Base-by-base conservation (phyloP, 257 asterid genomes). In the Solanum sitiens region DNA sequence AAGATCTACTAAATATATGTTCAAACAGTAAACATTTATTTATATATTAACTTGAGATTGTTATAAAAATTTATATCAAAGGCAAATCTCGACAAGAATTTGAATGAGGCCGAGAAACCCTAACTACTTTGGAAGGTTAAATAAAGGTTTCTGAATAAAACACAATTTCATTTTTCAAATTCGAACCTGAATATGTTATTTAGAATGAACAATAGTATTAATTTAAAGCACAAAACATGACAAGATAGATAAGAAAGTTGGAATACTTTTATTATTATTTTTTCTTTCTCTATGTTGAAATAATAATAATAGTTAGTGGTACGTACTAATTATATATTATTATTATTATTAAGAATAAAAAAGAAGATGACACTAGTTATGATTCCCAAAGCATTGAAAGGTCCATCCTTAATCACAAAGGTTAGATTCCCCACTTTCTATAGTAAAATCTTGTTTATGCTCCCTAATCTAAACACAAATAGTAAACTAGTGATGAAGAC, bases 181-280 rank as follows among this genome's bases (percentile, higher is more conserved):
- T 72, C 9, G 3, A 73, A 73, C 1, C 0, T 18, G 16, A 73
- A 35, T 35, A 5, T 73, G 9, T 4, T 0, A 73, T 73, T 35
- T 18, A 35, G 4, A 10, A 18, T 6, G 30, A 35, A 20, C 0
- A 11, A 72, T 20, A 32, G 4, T 5, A 35, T 20, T 33, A 1
- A 6, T 65, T 21, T 87, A 88, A 84, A 91, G 93, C 73, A 44
- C 86, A 90, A 89, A 92, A 83, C 90, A 90, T 79, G 96, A 94
- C 92, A 90, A 87, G 95, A 94, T 91, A 89, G 97, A 88, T 91
- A 88, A 87, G 91, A 90, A 86, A 53, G 33, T 74, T 44, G 73
- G 70, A 86, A 32, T 80, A 32, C 23, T 73, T 59, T 50, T 72
- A 3, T 4, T 72, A 7, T 4, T 3, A 5, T 68, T 1, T n/a